phyloP scores from a whole-genome alignment of 1,139 yeast genomes.

The Tardiomyces blankii region DNA sequence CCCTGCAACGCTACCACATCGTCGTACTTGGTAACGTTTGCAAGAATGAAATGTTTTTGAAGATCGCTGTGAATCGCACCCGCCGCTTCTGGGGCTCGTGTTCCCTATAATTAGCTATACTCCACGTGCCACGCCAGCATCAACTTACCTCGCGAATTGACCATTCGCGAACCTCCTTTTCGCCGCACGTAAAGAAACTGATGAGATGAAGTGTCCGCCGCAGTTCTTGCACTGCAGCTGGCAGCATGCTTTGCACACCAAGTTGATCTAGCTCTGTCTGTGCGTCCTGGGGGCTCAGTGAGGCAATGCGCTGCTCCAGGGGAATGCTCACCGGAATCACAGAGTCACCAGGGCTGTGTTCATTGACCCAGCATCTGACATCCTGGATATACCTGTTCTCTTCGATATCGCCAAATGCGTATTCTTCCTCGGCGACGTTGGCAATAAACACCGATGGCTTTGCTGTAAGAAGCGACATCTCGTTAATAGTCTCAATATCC shows the following conservation, averaged over 20 bases:
- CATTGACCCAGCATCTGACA: constrained; percentile 83
- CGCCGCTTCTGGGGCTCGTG: constrained; percentile 73
- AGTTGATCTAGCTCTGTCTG: constrained; percentile 67
- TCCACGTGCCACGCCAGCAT: not conserved
- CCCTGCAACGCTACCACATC: constrained; percentile 21
- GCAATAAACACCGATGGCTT: constrained; percentile 88
- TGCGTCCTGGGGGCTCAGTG: constrained; percentile 63
- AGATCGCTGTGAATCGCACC: constrained; percentile 79
- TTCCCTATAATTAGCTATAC: constrained; percentile 26
- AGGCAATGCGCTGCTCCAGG: constrained; percentile 74
- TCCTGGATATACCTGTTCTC: constrained; percentile 20
- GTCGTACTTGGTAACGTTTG: constrained; percentile 46
- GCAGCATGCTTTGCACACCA: constrained; percentile 70
- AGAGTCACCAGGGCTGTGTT: constrained; percentile 74
- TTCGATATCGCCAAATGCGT: constrained; percentile 41
- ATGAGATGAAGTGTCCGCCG: constrained; percentile 51
- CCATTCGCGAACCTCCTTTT: constrained; percentile 75
- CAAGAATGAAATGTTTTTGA: constrained; percentile 63
- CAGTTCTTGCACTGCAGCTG: constrained; percentile 61
- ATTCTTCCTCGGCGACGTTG: constrained; percentile 85
- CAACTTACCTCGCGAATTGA: constrained; percentile 37
- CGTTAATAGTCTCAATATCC: constrained; percentile 82
- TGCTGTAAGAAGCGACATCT: constrained; percentile 72
- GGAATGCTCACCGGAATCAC: constrained; percentile 81
- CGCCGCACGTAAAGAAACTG: constrained; percentile 79